These are phyloP conservation scores for Ostreobium quekettii DNA, from an alignment of 139 green algal genomes.

Conservation along the genomic window DNA sequence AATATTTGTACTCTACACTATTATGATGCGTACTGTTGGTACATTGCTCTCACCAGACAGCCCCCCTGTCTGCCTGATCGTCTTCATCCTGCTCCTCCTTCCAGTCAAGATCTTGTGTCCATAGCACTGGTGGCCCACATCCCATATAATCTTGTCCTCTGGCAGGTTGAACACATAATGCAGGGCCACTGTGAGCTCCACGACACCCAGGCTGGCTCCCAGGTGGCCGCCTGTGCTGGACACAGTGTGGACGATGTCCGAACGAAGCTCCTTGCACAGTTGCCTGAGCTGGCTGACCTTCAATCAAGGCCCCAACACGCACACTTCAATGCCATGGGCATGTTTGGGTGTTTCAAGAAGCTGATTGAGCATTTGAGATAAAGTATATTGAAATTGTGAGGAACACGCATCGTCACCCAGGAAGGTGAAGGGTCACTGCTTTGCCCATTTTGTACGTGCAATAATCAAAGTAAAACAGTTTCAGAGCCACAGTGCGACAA, in stretches of 20 bases:
- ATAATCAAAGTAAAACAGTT: too few species aligned
- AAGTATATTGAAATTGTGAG: too few species aligned
- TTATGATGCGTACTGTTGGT: too few species aligned
- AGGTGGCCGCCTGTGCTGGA: slow-evolving; percentile 89
- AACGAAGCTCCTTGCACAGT: slow-evolving; percentile 90
- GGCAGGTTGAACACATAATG: slow-evolving; percentile 97
- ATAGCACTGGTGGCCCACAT: slow-evolving; percentile 93
- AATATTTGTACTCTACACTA: too few species aligned
- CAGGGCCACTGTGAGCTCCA: slow-evolving; percentile 95
- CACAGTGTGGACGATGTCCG: slow-evolving; percentile 88
- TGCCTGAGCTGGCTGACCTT: slow-evolving; percentile 88
- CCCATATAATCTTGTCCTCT: slow-evolving; percentile 93
- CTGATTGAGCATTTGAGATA: too few species aligned
- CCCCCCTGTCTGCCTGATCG: slow-evolving; percentile 84
- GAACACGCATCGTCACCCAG: too few species aligned
- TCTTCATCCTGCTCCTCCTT: slow-evolving; percentile 73
- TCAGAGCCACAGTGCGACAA: too few species aligned
- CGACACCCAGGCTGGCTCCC: slow-evolving; percentile 86
- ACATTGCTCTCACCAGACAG: slow-evolving; percentile 76
- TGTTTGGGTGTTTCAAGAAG: too few species aligned
- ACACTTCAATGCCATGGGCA: too few species aligned
- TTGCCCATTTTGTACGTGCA: too few species aligned
- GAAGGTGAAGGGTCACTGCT: too few species aligned
- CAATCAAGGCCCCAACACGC: too few species aligned
- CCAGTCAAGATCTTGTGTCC: slow-evolving; percentile 98